Percentiles rank a stretch among this genome's conserved stretches.
These are phyloP conservation scores for Euphrasia confusa DNA, from an alignment of 257 asterid genomes.

Conservation along the genomic window DNA sequence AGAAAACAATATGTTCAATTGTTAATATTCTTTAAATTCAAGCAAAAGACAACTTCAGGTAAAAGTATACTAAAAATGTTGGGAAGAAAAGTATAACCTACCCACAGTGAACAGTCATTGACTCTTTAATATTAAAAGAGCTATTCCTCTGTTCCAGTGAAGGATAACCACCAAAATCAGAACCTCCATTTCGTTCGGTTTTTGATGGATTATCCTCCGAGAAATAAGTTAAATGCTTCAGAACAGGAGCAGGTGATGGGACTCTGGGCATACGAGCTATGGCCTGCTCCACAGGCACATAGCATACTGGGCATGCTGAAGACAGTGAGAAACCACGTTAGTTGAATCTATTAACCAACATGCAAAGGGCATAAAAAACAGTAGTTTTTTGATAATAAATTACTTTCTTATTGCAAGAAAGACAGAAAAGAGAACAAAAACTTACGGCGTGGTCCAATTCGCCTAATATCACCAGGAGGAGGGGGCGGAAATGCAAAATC, in stretches of 20 bases:
- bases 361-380: neutral
- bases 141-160: constrained; percentile 66
- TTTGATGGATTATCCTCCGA: constrained; percentile 52
- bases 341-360: constrained; percentile 6
- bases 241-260: constrained; percentile 65
- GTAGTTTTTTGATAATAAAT: constrained; percentile 18
- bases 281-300: constrained; percentile 79
- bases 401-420: constrained; percentile 4
- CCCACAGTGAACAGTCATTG: constrained; percentile 98
- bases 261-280: constrained; percentile 66
- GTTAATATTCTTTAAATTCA: constrained; percentile 10
- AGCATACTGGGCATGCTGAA: constrained; percentile 95
- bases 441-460: constrained; percentile 96
- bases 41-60: constrained; percentile 10
- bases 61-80: neutral
- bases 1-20: constrained; percentile 15
- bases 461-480: constrained; percentile 66
- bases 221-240: constrained; percentile 63
- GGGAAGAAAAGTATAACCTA: constrained; percentile 34
- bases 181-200: constrained; percentile 70
- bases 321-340: constrained; percentile 26
- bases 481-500: constrained; percentile 80
- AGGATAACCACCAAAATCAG: constrained; percentile 97
- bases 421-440: constrained; percentile 26
- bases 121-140: constrained; percentile 58